phyloP scores from a whole-genome alignment of 2,329 filamentous ascomycete genomes.

The Chaetoscypha palmicola region DNA sequence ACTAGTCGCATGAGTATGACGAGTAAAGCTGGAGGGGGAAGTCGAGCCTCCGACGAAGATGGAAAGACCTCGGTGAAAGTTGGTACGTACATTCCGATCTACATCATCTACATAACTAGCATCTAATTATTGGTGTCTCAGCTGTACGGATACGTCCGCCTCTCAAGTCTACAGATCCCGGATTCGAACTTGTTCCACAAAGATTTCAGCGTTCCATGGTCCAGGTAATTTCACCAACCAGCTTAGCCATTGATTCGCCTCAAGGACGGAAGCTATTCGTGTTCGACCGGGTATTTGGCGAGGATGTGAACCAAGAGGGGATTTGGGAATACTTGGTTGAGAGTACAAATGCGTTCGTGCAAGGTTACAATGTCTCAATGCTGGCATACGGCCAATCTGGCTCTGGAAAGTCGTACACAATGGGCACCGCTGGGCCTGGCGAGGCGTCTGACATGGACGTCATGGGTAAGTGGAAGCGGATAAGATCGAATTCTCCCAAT shows the following conservation, averaged over 20 bases:
- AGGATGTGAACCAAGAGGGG: conserved; percentile 77
- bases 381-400: conserved; percentile 96
- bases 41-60: conserved; percentile 84
- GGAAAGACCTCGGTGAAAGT: conserved; percentile 90
- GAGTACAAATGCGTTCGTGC: conserved; percentile 80
- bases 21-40: conserved; percentile 68
- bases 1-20: conserved; percentile 80
- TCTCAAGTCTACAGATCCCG: conserved; percentile 75
- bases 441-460: conserved; percentile 65
- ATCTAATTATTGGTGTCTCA: conserved; percentile 33
- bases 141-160: conserved; percentile 90
- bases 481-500: too few relatives aligned
- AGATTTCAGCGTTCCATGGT: conserved; percentile 91
- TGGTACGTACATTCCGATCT: conserved; percentile 53
- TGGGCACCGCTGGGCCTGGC: conserved; percentile 84
- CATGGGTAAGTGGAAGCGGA: conserved; percentile 60
- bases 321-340: conserved; percentile 93
- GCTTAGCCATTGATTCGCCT: conserved; percentile 78
- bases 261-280: conserved; percentile 93
- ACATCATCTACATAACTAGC: not conserved
- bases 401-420: conserved; percentile 96
- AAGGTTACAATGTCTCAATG: conserved; percentile 97
- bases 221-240: conserved; percentile 80
- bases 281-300: conserved; percentile 88
- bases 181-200: conserved; percentile 90